Evolutionary conservation across 345 rosid species (phyloP).

Genomic region (Noccaea caerulescens): DNA sequence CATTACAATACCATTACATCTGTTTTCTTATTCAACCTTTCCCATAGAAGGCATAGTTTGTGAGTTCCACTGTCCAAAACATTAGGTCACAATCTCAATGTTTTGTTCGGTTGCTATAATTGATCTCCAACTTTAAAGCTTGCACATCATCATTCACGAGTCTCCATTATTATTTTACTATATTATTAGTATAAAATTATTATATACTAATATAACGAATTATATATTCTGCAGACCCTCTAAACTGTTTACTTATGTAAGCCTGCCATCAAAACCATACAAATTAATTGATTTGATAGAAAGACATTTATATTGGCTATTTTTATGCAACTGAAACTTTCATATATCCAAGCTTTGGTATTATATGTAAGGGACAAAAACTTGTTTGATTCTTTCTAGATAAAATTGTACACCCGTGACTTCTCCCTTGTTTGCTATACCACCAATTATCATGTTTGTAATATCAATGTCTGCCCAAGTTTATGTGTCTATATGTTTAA

Average conservation of each 20-base stretch:
- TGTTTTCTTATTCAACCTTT: slow-evolving; percentile 2
- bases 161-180: slow-evolving; percentile 17
- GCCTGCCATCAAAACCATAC: slow-evolving; percentile 35
- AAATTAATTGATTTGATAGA: background rate
- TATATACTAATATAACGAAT: background rate
- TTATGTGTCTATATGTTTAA: slow-evolving; percentile 16
- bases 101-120: slow-evolving; percentile 43
- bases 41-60: slow-evolving; percentile 17
- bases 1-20: background rate
- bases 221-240: slow-evolving; percentile 2
- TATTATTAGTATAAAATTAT: background rate
- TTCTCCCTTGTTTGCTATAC: slow-evolving; percentile 37
- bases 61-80: slow-evolving; percentile 34
- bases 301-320: slow-evolving; percentile 20
- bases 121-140: slow-evolving; percentile 34
- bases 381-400: slow-evolving; percentile 44
- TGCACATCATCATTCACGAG: slow-evolving; percentile 35
- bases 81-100: slow-evolving; percentile 38
- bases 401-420: slow-evolving; percentile 41
- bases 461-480: slow-evolving; percentile 31
- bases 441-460: slow-evolving; percentile 24
- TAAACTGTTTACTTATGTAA: slow-evolving; percentile 27
- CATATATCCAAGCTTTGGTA: slow-evolving; percentile 21
- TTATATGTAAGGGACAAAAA: slow-evolving; percentile 44
- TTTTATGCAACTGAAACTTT: slow-evolving; percentile 14